These are phyloP conservation scores for Dipodascus geniculatus DNA, from an alignment of 805 yeast genomes.

Conservation along the genomic window DNA sequence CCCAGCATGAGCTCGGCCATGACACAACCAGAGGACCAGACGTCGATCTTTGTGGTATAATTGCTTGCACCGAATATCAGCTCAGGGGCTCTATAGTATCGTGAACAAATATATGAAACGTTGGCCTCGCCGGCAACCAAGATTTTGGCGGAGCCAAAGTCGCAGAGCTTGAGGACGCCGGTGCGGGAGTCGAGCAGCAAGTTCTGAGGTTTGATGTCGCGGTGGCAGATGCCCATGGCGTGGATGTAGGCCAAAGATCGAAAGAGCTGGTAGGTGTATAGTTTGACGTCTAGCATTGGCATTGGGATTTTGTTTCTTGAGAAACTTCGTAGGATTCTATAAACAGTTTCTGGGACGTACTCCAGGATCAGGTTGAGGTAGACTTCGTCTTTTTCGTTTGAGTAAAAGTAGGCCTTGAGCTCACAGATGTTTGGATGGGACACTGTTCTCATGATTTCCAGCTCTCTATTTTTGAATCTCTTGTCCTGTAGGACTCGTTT, in stretches of 20 bases:
- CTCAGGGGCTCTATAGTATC: conserved; percentile 97
- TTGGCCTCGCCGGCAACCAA: conserved; percentile 85
- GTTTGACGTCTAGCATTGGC: conserved; percentile 84
- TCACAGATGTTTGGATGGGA: conserved; percentile 82
- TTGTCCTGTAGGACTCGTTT: conserved; percentile 94
- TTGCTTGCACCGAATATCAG: conserved; percentile 94
- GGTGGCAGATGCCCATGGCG: conserved; percentile 64
- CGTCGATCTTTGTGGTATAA: conserved; percentile 91
- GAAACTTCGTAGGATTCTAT: conserved; percentile 77
- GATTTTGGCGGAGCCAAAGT: conserved; percentile 91
- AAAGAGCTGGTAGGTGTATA: conserved; percentile 74
- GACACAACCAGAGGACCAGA: conserved; percentile 97
- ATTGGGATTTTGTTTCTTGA: conserved; percentile 44
- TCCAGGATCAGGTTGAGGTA: conserved; percentile 85
- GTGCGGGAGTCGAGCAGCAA: conserved; percentile 74
- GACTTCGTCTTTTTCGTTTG: conserved; percentile 64
- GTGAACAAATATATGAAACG: conserved; percentile 90
- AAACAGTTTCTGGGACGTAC: conserved; percentile 90
- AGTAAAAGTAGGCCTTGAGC: conserved; percentile 75
- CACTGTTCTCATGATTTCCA: conserved; percentile 87
- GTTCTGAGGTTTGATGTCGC: conserved; percentile 89
- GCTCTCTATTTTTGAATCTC: conserved; percentile 90
- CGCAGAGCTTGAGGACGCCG: conserved; percentile 85
- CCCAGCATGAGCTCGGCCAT: conserved; percentile 95
- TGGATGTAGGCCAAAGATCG: conserved; percentile 71